Conservation (phyloP, 192 early-diverging fungal species). For the Allomyces macrogynus region DNA sequence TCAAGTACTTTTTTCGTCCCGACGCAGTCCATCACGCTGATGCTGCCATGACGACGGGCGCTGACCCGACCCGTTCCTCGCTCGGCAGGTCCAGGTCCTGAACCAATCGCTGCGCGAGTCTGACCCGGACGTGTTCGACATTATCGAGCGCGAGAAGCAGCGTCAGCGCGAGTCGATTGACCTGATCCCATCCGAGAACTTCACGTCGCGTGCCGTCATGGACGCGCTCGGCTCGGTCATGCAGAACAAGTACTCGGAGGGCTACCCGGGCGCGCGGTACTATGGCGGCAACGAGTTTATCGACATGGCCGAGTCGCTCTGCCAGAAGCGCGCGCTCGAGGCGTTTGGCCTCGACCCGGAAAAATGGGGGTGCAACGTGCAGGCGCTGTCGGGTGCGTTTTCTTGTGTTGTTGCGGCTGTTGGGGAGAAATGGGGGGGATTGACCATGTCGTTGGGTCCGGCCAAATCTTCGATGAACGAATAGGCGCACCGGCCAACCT, state of each 20-base stretch:
- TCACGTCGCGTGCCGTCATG: slow-evolving; percentile 90
- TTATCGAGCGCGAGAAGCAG: slow-evolving; percentile 87
- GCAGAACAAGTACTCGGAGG: slow-evolving; percentile 99
- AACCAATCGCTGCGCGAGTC: slow-evolving; percentile 51
- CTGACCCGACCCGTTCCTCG: neutral
- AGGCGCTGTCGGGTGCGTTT: slow-evolving; percentile 57
- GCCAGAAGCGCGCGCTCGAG: slow-evolving; percentile 90
- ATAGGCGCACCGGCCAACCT: slow-evolving; percentile 87
- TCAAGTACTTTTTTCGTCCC: no score
- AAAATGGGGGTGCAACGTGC: slow-evolving; percentile 97
- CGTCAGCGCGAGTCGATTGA: slow-evolving; percentile 82
- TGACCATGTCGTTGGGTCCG: neutral
- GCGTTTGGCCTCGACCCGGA: slow-evolving; percentile 59
- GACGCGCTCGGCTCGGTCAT: slow-evolving; percentile 88
- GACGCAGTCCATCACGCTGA: no score
- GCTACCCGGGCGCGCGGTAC: slow-evolving; percentile 89
- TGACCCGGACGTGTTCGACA: slow-evolving; percentile 81
- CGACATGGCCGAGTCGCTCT: slow-evolving; percentile 79
- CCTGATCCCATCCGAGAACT: slow-evolving; percentile 97
- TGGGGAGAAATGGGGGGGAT: neutral
- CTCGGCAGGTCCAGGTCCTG: slow-evolving; percentile 14
- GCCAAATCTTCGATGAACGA: slow-evolving; percentile 5
- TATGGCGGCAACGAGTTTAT: slow-evolving; percentile 99
- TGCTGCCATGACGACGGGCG: no score
- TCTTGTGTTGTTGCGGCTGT: neutral